phyloP scores from a whole-genome alignment of 2,329 filamentous ascomycete species.

The Pyrenophora seminiperda region DNA sequence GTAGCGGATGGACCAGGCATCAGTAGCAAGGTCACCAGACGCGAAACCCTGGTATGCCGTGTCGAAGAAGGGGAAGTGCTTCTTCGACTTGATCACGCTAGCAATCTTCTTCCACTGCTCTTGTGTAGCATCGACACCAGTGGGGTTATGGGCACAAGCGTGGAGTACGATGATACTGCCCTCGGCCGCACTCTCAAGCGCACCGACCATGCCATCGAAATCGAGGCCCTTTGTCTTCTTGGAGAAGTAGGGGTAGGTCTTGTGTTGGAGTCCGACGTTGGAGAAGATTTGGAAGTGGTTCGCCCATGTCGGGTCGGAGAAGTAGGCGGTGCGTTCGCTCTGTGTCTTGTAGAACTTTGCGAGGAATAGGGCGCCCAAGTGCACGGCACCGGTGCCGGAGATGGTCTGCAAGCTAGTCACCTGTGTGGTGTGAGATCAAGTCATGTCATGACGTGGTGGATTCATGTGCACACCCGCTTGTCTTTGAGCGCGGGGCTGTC shows the following conservation, averaged over 20 bases:
- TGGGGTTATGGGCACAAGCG: slow-evolving; percentile 97
- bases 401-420: slow-evolving; percentile 87
- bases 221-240: slow-evolving; percentile 88
- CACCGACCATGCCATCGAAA: slow-evolving; percentile 81
- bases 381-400: slow-evolving; percentile 93
- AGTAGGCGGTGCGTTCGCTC: slow-evolving; percentile 76
- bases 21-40: slow-evolving; percentile 81
- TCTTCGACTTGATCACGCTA: slow-evolving; percentile 72
- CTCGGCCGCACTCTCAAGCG: slow-evolving; percentile 71
- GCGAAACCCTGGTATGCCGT: slow-evolving; percentile 97
- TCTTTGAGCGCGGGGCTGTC: slow-evolving; percentile 82
- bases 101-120: slow-evolving; percentile 96
- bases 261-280: slow-evolving; percentile 80
- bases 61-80: slow-evolving; percentile 98
- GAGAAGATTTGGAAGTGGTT: slow-evolving; percentile 99
- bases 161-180: slow-evolving; percentile 89
- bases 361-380: slow-evolving; percentile 92
- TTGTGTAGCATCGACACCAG: slow-evolving; percentile 89
- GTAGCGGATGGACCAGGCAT: slow-evolving; percentile 91
- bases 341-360: slow-evolving; percentile 78
- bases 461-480: slow-evolving; percentile 65
- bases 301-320: slow-evolving; percentile 95
- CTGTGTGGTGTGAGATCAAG: slow-evolving; percentile 47
- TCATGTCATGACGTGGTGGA: slow-evolving; percentile 32
- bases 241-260: slow-evolving; percentile 92